These are phyloP conservation scores for Lactifluus subvellereus DNA, from an alignment of 768 basidiomycete species.

Conservation along the genomic window DNA sequence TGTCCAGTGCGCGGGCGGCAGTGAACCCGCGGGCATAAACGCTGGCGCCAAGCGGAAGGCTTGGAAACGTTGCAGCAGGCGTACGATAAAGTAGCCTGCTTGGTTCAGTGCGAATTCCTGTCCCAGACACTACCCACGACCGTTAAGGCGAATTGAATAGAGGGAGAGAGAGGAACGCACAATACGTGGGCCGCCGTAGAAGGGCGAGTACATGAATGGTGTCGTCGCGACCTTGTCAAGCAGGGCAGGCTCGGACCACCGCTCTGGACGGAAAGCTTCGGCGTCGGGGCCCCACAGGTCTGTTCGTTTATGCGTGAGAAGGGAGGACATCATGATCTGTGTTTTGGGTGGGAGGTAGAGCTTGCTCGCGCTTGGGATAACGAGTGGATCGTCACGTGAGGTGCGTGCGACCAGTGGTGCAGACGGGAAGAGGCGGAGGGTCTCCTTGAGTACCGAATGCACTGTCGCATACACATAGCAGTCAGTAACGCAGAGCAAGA, in stretches of 20 bases:
- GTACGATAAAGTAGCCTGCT: constrained; percentile 48
- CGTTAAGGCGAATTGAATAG: not conserved
- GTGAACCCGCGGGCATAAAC: constrained; percentile 23
- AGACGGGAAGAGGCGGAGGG: constrained; percentile 20
- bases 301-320: constrained; percentile 36
- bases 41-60: constrained; percentile 25
- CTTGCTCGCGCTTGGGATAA: constrained; percentile 24
- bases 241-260: constrained; percentile 52
- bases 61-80: constrained; percentile 47
- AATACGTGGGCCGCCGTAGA: constrained; percentile 62
- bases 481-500: not conserved
- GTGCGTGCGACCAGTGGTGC: constrained; percentile 19
- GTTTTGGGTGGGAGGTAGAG: constrained; percentile 21
- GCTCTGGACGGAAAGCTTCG: constrained; percentile 51
- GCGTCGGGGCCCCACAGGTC: constrained; percentile 56
- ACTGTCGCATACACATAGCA: constrained; percentile 12
- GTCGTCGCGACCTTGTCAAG: constrained; percentile 49
- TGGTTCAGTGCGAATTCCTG: constrained; percentile 55
- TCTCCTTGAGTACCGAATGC: constrained; percentile 35
- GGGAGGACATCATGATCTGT: constrained; percentile 28
- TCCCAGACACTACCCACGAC: constrained; percentile 40
- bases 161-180: not conserved
- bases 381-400: constrained; percentile 10
- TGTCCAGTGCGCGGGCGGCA: constrained; percentile 26
- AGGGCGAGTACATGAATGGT: constrained; percentile 65